Base-by-base conservation (phyloP, 805 yeast genomes). In the Pichia californica region DNA sequence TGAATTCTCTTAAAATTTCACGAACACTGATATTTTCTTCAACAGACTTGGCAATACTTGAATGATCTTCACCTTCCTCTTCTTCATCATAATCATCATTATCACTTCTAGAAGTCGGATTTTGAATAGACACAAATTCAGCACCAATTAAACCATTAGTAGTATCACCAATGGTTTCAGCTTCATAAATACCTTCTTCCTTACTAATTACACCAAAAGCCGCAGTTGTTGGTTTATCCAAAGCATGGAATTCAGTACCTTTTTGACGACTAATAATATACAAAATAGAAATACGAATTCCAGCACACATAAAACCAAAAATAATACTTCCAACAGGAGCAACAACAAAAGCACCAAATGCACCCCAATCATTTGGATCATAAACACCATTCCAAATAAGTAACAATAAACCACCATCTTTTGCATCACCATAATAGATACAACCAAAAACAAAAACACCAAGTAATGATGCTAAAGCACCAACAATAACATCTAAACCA, bases 321-420 rank as follows among this genome's bases (percentile, higher is more conserved):
- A 82, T 48, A 2, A 88, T 50, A 10, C 91, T 88, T 23, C 91
- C 94, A 32, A 81, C 71, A 6, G 96, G 96, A 1, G 96, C 93
- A 49, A 82, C 84, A 7, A 85, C 91, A 63, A 89, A 89, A 2
- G 96, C 96, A 20, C 95, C 97, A 66, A 89, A 89, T 0, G 95
- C 81, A 54, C 94, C 86, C 96, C 96, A 89, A 58, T 89, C 96
- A 39, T 73, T 75, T 6, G 75, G 68, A 48, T 73, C 68, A 56
- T 89, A 89, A 23, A 89, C 66, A 35, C 97, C 96, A 54, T 83
- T 79, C 78, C 81, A 76, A 41, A 89, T 70, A 46, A 89, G 67
- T 41, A 89, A 65, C 40, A 89, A 70, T 48, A 72, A 72, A 15
- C 83, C 96, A 54, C 96, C 97, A 47, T 80, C 85, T 41, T 65